Conservation (phyloP, 306 rosid genomes). For the Begonia masoniana region DNA sequence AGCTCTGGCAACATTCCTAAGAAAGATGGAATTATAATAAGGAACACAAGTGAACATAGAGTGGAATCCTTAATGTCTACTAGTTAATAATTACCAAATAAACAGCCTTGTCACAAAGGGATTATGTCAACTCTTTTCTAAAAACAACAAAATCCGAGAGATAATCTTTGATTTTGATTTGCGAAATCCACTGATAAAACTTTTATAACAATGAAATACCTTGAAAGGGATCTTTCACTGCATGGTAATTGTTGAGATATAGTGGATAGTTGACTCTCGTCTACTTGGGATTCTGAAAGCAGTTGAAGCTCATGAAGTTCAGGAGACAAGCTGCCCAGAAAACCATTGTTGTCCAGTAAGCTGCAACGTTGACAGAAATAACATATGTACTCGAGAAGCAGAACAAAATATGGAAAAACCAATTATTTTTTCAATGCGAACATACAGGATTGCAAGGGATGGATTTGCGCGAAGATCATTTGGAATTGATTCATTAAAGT, state of each 20-base stretch:
- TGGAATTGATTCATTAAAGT: constrained; percentile 55
- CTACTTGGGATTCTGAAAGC: constrained; percentile 71
- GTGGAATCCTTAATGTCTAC: too few species aligned
- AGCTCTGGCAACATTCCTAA: background rate
- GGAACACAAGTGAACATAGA: too few species aligned
- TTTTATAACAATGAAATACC: constrained; percentile 30
- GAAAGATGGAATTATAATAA: background rate
- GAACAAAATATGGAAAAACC: background rate
- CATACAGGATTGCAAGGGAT: constrained; percentile 67
- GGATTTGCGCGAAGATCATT: constrained; percentile 56
- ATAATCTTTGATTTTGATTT: too few species aligned
- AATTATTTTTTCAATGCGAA: constrained; percentile 11
- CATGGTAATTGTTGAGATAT: constrained; percentile 23
- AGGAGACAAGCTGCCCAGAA: constrained; percentile 49
- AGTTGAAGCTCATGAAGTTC: constrained; percentile 38
- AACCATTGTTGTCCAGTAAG: constrained; percentile 65
- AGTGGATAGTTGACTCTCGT: constrained; percentile 37
- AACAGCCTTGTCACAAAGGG: too few species aligned
- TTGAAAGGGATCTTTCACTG: constrained; percentile 19
- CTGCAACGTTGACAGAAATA: constrained; percentile 34
- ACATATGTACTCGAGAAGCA: background rate
- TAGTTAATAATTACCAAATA: too few species aligned
- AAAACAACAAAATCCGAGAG: too few species aligned
- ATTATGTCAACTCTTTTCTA: too few species aligned
- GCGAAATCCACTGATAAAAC: too few species aligned